A percentile compares a stretch with the other conserved stretches of the same genome.
Conservation (phyloP, 345 rosid genomes). For the Melaleuca quinquenervia region DNA sequence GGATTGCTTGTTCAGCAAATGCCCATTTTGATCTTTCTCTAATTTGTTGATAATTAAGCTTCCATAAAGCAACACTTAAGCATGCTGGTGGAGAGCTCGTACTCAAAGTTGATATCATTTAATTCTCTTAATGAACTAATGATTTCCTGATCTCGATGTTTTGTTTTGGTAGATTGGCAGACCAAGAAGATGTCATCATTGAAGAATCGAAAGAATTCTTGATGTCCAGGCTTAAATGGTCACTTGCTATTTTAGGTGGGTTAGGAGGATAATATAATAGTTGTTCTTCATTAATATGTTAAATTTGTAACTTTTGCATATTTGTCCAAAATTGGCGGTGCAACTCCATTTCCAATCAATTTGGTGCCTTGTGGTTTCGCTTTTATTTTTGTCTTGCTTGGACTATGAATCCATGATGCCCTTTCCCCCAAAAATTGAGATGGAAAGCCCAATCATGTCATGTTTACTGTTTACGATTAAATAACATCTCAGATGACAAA, state of each 20-base stretch:
- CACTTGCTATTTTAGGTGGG: not conserved
- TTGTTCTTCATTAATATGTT: no score
- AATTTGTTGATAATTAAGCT: not conserved
- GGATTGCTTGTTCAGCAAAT: not conserved
- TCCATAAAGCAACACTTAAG: not conserved
- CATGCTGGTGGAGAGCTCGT: not conserved
- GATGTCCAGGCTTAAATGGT: not conserved
- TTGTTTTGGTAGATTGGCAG: accelerated
- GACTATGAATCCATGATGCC: not conserved
- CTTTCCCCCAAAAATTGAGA: not conserved
- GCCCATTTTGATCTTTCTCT: not conserved
- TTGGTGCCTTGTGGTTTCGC: not conserved
- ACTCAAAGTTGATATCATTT: not conserved
- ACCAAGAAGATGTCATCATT: not conserved
- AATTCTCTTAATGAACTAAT: not conserved
- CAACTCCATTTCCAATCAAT: no score
- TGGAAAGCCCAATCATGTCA: not conserved
- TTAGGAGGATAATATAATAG: not conserved
- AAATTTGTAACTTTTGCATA: no score
- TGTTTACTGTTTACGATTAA: accelerated
- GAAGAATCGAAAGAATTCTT: not conserved
- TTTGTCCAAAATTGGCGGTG: no score
- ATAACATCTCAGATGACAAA: not conserved
- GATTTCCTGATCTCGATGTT: not conserved
- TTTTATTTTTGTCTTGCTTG: not conserved